Percentiles rank a stretch among this genome's conserved stretches.
phyloP scores from a whole-genome alignment of 176 grass and related monocot species.

The Musa troglodytarum region DNA sequence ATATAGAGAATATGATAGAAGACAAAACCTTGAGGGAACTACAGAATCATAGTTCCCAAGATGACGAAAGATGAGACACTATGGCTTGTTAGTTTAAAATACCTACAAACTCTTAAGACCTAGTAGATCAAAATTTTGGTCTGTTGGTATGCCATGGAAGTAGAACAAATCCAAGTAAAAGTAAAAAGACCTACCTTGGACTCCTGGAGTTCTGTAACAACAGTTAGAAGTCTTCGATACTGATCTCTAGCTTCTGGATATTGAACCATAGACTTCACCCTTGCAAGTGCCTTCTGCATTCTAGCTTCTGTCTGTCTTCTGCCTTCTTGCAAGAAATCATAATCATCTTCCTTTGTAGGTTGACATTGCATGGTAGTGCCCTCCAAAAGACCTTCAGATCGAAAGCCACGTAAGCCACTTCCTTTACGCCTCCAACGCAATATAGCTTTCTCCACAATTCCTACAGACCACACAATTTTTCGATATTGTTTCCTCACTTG shows the following conservation, averaged over 20 bases:
- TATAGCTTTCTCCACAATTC: slow-evolving; percentile 89
- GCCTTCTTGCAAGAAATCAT: slow-evolving; percentile 82
- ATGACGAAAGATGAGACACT: neutral
- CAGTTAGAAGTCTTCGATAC: slow-evolving; percentile 65
- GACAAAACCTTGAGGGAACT: neutral
- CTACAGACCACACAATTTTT: slow-evolving; percentile 84
- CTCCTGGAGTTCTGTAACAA: slow-evolving; percentile 65
- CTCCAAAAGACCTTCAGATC: slow-evolving; percentile 54
- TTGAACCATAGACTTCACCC: slow-evolving; percentile 94
- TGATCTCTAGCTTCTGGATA: slow-evolving; percentile 99
- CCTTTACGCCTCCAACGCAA: slow-evolving; percentile 86
- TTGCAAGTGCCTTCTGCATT: slow-evolving; percentile 69
- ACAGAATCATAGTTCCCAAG: neutral
- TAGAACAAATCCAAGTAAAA: neutral
- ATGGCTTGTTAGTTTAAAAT: neutral
- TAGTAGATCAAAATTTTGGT: neutral
- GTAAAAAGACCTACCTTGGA: slow-evolving; percentile 36
- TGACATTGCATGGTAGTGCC: slow-evolving; percentile 41
- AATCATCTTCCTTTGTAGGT: slow-evolving; percentile 52
- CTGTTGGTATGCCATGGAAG: neutral
- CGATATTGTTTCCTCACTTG: slow-evolving; percentile 78
- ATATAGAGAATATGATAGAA: neutral
- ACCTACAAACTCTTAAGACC: neutral
- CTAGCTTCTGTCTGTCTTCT: slow-evolving; percentile 84
- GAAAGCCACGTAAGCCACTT: slow-evolving; percentile 55